Evolutionary conservation across 2,329 filamentous ascomycete species (phyloP), one percentile per base, ranked within the genome.

Genomic region (Fusarium ambrosium): DNA sequence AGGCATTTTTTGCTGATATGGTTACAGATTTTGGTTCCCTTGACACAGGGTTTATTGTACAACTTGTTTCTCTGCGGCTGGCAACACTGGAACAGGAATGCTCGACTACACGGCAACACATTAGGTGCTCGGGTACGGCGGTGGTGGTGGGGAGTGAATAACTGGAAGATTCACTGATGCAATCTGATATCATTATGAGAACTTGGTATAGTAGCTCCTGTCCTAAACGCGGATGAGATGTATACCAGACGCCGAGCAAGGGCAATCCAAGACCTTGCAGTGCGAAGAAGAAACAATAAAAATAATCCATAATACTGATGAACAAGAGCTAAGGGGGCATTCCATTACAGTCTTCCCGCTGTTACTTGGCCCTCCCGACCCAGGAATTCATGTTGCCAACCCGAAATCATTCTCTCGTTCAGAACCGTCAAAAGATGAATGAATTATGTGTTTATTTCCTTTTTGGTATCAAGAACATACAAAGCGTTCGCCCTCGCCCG

Each of bases 111-210:
- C 72, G 97, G 97, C 10, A 91, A 90, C 77, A 92, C 91, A 29
- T 85, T 94, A 18, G 97, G 97, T 24, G 94, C 94, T 8, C 90
- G 90, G 76, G 85, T 97, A 59, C 89, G 97, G 78, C 88, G 95
- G 75, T 98, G 96, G 97, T 99, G 97, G 96, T 98, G 95, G 86
- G 90, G 89, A 24, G 94, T 97, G 20, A 98, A 98, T 81, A 95
- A 97, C 79, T 98, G 97, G 97, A 87, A 89, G 59, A 83, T 96
- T 67, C 92, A 53, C 18, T 53, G 27, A 53, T 32, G 48, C 18
- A 53, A 32, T 14, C 10, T 10, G 20, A 65, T 73, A 76, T 72
- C 53, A 39, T 39, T 20, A 75, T 62, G 45, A 66, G 67, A 41
- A 55, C 14, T 53, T 75, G 64, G 48, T 32, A 6, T 3, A 16